A percentile compares a stretch with the other conserved stretches of the same genome.
Evolutionary conservation across 805 yeast genomes (phyloP).

Genomic region (Saturnispora hagleri): DNA sequence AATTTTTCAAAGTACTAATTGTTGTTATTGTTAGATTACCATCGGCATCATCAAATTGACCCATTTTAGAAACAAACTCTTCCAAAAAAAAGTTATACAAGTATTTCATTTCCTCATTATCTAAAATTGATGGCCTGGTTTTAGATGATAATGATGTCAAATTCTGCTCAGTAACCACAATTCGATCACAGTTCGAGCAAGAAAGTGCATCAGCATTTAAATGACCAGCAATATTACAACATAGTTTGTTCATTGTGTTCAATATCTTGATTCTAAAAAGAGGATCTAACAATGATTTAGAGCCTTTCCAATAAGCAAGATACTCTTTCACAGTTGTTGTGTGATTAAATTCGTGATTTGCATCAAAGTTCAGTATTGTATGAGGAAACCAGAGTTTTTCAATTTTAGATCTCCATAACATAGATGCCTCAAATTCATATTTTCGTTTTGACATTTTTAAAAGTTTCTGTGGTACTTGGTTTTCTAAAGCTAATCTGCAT

Average conservation of each 20-base stretch:
- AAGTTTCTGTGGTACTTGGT: neutral
- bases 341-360: slow-evolving; percentile 1
- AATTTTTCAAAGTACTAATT: slow-evolving; percentile 36
- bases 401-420: neutral
- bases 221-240: slow-evolving; percentile 34
- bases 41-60: slow-evolving; percentile 16
- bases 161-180: slow-evolving; percentile 12
- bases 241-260: slow-evolving; percentile 33
- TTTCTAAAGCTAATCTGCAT: neutral
- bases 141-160: slow-evolving; percentile 15
- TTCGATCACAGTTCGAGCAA: slow-evolving; percentile 33
- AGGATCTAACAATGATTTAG: neutral
- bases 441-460: neutral
- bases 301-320: slow-evolving; percentile 1
- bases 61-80: slow-evolving; percentile 12
- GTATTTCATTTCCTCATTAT: slow-evolving; percentile 13
- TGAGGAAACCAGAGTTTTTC: neutral
- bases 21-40: slow-evolving; percentile 33
- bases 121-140: slow-evolving; percentile 23
- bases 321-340: slow-evolving; percentile 2
- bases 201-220: slow-evolving; percentile 24
- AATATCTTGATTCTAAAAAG: slow-evolving; percentile 18
- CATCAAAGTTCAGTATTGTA: neutral
- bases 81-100: slow-evolving; percentile 23
- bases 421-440: slow-evolving; percentile 1